A percentile compares a stretch with the other conserved stretches of the same genome.
Conservation (phyloP, 2,329 filamentous ascomycete genomes). For the Ceratocystis papillata region DNA sequence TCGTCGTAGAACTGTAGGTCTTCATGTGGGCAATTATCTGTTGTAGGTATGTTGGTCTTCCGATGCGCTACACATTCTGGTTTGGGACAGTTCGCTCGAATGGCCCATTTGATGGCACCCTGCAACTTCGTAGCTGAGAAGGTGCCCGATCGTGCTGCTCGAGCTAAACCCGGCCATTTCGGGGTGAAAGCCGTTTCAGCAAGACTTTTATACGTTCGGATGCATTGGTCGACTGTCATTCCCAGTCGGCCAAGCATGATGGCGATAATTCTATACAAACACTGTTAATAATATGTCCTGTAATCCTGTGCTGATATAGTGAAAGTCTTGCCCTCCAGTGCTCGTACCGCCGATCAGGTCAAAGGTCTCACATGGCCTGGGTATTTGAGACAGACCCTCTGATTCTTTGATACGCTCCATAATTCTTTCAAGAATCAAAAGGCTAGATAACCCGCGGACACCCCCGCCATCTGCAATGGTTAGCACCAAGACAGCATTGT, state of each 20-base stretch:
- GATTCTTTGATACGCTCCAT: constrained; percentile 26
- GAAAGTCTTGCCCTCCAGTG: constrained; percentile 28
- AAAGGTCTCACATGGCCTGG: constrained; percentile 29
- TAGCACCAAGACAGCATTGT: neutral
- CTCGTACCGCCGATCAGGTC: constrained; percentile 31
- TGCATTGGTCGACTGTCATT: neutral
- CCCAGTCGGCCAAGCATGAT: neutral
- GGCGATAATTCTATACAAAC: neutral
- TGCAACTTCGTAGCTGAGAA: neutral
- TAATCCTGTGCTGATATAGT: constrained; percentile 19
- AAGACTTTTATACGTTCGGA: neutral
- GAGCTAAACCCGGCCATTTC: neutral
- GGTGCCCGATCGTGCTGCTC: neutral
- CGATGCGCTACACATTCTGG: neutral
- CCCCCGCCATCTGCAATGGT: constrained; percentile 27
- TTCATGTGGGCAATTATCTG: neutral
- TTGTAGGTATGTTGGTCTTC: neutral
- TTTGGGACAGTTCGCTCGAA: neutral
- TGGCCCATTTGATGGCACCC: neutral
- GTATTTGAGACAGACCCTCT: constrained; percentile 25
- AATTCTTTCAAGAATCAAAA: constrained; percentile 27
- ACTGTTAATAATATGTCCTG: neutral
- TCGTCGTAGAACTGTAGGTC: neutral
- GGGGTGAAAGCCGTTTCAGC: neutral
- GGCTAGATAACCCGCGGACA: constrained; percentile 24